Base-by-base conservation (phyloP, 768 basidiomycete genomes). In the Ramaria sp. region DNA sequence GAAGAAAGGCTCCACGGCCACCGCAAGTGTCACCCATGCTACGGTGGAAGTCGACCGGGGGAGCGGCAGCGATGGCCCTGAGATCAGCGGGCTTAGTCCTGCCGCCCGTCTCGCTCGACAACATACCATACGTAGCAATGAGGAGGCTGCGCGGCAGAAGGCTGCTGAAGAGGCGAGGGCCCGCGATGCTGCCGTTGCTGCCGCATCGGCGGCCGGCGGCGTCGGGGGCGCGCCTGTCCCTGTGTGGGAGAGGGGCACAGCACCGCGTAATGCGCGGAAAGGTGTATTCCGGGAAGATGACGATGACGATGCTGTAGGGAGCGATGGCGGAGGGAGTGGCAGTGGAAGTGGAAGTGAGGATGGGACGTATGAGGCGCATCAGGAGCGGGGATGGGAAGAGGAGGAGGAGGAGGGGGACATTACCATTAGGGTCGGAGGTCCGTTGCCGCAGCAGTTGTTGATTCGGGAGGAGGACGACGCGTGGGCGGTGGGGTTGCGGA, bases 41-140 rank as follows among this genome's bases (percentile, higher is more conserved):
- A 84, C 89, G 13, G 92, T 84, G 1, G 91, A 96, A 72, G 74
- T 89, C 56, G 92, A 93, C 60, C 76, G 87, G 62, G 68, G 68
- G 41, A 72, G 67, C 27, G 67, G 71, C 12, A 87, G 68, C 65
- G 48, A 82, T 59, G 72, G 71, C 60, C 67, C 75, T 4, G 70
- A 77, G 57, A 69, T 90, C 73, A 81, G 78, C 51, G 93, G 91
- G 7, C 71, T 95, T 22, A 88, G 87, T 64, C 93, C 93, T 7
- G 93, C 93, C 15, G 93, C 93, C 2, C 85, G 87, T 67, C 77
- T 95, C 11, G 92, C 90, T 1, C 68, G 93, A 42, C 90, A 93
- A 67, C 92, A 95, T 68, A 96, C 93, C 4, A 49, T 57, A 33
- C 60, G 67, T 19, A 88, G 79, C 55, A 90, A 88, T 61, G 87